Conservation (phyloP, 2,329 filamentous ascomycete species). For the Xylariomycetidae sp. region DNA sequence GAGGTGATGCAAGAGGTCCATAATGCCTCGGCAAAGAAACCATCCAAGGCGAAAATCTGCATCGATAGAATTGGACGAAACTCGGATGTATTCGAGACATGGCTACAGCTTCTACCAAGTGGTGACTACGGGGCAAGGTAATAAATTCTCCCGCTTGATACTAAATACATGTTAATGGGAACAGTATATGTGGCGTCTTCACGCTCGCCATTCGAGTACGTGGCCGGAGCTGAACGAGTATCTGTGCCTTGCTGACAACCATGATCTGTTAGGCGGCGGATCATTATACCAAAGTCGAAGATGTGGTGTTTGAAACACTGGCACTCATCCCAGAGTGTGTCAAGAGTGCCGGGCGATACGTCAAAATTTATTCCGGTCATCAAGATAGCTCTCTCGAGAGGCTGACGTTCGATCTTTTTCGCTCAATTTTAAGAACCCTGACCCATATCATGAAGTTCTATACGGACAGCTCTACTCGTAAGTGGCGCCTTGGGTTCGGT, state of each 20-base stretch:
- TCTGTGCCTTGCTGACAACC: background rate
- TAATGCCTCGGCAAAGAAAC: constrained; percentile 2
- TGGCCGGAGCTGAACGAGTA: background rate
- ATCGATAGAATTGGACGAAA: constrained; percentile 6
- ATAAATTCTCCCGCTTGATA: background rate
- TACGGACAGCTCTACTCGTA: background rate
- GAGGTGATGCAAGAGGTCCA: constrained; percentile 9
- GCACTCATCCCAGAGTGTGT: background rate
- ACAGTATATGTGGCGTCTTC: constrained; percentile 2
- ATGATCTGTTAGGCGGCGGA: background rate
- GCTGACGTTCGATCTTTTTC: constrained; percentile 1
- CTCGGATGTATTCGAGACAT: constrained; percentile 5
- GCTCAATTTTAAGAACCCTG: constrained; percentile 1
- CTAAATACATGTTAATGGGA: too few species aligned
- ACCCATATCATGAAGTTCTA: constrained; percentile 1
- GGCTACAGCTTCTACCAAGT: constrained; percentile 5
- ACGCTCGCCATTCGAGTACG: background rate
- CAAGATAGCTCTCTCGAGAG: background rate
- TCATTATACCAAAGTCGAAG: constrained; percentile 1
- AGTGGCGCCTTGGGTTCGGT: too few species aligned
- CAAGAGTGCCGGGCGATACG: background rate
- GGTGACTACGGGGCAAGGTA: constrained; percentile 8
- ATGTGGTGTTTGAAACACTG: background rate
- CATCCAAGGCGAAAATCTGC: constrained; percentile 2
- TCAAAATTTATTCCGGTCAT: background rate